These are phyloP conservation scores for Hymenoscyphus fraxineus DNA, from an alignment of 2,329 filamentous ascomycete species.

Conservation along the genomic window DNA sequence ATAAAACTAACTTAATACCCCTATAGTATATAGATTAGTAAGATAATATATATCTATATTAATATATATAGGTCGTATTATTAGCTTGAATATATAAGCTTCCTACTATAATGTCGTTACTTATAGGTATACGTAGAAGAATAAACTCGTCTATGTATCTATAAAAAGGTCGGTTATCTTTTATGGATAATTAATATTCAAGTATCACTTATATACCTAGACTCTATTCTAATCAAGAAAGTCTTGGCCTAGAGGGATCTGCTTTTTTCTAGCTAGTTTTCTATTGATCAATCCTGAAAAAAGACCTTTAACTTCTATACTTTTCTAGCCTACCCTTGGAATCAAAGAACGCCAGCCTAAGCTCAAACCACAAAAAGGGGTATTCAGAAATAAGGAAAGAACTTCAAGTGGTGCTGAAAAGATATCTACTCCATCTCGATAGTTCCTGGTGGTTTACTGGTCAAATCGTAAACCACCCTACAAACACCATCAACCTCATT, in stretches of 20 bases:
- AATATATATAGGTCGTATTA: no score
- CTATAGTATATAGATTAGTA: no score
- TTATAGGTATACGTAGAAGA: no score
- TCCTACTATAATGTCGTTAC: no score
- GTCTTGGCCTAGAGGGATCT: neutral
- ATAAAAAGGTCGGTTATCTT: no score
- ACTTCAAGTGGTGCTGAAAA: neutral
- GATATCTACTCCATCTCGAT: slow-evolving; percentile 67
- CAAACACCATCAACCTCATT: slow-evolving; percentile 64
- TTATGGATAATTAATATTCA: no score
- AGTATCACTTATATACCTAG: no score
- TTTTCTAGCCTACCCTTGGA: neutral
- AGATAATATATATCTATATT: no score
- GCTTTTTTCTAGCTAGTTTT: neutral
- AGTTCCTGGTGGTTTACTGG: slow-evolving; percentile 50
- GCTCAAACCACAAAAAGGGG: neutral
- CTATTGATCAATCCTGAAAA: neutral
- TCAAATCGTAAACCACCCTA: slow-evolving; percentile 65
- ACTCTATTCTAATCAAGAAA: neutral
- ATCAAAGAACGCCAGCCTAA: slow-evolving; percentile 1
- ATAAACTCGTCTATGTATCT: no score
- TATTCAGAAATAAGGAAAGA: neutral
- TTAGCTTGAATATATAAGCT: no score
- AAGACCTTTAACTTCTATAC: neutral
- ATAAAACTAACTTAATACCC: no score